Percentiles rank a stretch among this genome's conserved stretches.
Evolutionary conservation across 352 stramenopile genomes (phyloP).

Genomic region (Phytophthora sp.): DNA sequence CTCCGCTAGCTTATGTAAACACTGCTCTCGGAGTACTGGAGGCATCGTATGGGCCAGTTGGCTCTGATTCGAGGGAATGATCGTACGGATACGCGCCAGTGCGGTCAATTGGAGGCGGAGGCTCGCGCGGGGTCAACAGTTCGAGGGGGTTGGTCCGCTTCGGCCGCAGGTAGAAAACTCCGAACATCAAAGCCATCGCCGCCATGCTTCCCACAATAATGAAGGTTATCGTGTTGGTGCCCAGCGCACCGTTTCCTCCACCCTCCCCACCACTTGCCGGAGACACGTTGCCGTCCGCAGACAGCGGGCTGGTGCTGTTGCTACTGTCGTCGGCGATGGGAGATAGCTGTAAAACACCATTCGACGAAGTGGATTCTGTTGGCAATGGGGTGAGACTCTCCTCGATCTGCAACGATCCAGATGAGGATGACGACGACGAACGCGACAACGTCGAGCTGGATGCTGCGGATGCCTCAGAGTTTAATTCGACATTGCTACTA

Average conservation of each 20-base stretch:
- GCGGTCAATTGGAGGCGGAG: conserved; percentile 27
- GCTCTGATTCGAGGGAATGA: conserved; percentile 29
- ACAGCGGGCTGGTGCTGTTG: conserved; percentile 30
- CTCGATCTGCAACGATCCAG: conserved; percentile 18
- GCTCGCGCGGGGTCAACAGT: conserved; percentile 27
- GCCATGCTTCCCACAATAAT: conserved; percentile 40
- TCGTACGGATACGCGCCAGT: conserved; percentile 35
- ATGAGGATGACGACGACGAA: conserved; percentile 24
- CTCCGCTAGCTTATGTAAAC: conserved; percentile 20
- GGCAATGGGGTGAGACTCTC: conserved; percentile 11
- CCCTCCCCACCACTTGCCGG: conserved; percentile 24
- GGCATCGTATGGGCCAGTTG: conserved; percentile 35
- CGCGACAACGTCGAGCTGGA: conserved; percentile 11
- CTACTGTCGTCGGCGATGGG: conserved; percentile 38
- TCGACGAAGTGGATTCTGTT: conserved; percentile 19
- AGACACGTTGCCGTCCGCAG: conserved; percentile 17
- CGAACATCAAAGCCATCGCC: conserved; percentile 39
- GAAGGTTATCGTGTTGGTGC: conserved; percentile 35
- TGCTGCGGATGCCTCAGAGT: conserved; percentile 7
- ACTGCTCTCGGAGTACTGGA: conserved; percentile 36
- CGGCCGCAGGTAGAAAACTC: conserved; percentile 40
- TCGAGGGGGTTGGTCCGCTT: conserved; percentile 33
- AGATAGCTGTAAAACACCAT: conserved; percentile 28
- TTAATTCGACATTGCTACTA: conserved; percentile 4
- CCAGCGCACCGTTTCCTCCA: conserved; percentile 16